phyloP scores from a whole-genome alignment of 1,284 basidiomycete genomes.

The Ustilago esculenta region DNA sequence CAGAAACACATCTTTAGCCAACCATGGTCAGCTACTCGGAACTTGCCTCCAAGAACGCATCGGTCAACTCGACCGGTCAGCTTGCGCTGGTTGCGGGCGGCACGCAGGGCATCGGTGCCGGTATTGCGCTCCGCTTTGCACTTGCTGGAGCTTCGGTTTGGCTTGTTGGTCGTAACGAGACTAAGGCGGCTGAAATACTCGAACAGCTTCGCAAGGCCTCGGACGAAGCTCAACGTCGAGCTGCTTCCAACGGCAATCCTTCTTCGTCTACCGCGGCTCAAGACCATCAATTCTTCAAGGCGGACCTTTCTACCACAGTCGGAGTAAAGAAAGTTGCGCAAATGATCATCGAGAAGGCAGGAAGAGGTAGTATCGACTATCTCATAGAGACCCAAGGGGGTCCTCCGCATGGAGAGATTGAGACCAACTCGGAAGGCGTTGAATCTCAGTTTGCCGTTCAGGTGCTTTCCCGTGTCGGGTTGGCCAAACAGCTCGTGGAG shows the following conservation, averaged over 20 bases:
- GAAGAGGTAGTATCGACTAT: constrained; percentile 64
- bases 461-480: constrained; percentile 65
- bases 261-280: not conserved
- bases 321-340: constrained; percentile 56
- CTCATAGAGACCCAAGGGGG: constrained; percentile 66
- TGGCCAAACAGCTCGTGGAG: constrained; percentile 64
- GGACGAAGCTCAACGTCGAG: constrained; percentile 35
- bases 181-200: constrained; percentile 58
- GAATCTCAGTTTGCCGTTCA: constrained; percentile 67
- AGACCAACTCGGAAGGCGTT: constrained; percentile 26
- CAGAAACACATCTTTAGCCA: not conserved
- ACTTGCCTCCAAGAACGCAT: constrained; percentile 33
- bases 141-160: constrained; percentile 65
- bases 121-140: constrained; percentile 59
- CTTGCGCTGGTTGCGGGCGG: constrained; percentile 52
- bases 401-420: constrained; percentile 31
- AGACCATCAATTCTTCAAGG: constrained; percentile 64
- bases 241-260: not conserved
- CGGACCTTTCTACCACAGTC: constrained; percentile 62
- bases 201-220: constrained; percentile 51
- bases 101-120: constrained; percentile 61
- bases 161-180: constrained; percentile 66
- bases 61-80: constrained; percentile 24
- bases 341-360: constrained; percentile 47
- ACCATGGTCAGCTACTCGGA: constrained; percentile 28